Evolutionary conservation across 495 filamentous ascomycete species (phyloP), one percentile per base, ranked within the genome.

Genomic region (Xylaria nigripes): DNA sequence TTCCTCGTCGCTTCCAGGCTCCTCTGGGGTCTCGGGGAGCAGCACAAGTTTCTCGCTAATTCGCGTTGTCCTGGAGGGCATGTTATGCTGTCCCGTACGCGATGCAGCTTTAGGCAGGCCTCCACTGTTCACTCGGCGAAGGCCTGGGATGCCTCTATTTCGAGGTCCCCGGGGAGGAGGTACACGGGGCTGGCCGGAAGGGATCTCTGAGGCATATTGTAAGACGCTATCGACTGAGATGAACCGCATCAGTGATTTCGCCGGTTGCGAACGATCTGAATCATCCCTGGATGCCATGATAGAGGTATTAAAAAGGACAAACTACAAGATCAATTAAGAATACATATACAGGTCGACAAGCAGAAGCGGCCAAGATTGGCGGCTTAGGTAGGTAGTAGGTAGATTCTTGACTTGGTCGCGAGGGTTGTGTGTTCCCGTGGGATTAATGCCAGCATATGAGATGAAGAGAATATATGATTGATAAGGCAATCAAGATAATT

Each of bases 151-250:
- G 27, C 61, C 63, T 25, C 56, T 68, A 19, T 62, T 63, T 29
- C 56, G 69, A 19, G 71, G 68, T 12, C 54, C 58, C 30, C 63
- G 63, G 45, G 72, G 75, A 19, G 85, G 80, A 0, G 89, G 86
- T 18, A 82, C 77, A 3, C 93, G 84, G 36, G 90, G 88, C 69
- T 97, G 91, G 68, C 88, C 90, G 0, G 93, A 97, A 18, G 93
- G 94, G 5, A 99, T 89, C 60, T 99, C 91, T 30, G 89, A 94
- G 52, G 90, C 83, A 71, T 94, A 87, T 69, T 94, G 90, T 3
- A 99, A 83, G 54, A 97, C 85, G 62, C 90, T 96, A 69, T 99
- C 93, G 63, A 99, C 94, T 12, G 89, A 94, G 59, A 98, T 88
- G 67, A 93, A 83, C 44, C 90, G 89, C 55, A 85, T 90, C 41